A percentile compares a stretch with the other conserved stretches of the same genome.
Evolutionary conservation across 2,329 filamentous ascomycete genomes (phyloP).

Genomic region (Exophiala oligosperma): DNA sequence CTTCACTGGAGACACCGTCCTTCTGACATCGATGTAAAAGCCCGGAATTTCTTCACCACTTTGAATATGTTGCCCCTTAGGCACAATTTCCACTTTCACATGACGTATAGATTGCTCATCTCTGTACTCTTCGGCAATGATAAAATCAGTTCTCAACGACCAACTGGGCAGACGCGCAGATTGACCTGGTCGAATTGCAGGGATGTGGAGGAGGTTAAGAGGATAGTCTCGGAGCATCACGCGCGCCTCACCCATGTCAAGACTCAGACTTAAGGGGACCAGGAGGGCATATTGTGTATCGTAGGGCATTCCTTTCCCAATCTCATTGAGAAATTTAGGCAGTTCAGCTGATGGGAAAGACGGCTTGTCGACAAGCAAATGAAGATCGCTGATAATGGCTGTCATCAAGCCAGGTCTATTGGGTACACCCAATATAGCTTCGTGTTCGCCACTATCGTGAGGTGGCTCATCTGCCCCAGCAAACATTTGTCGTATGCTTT

Average conservation of each 20-base stretch:
- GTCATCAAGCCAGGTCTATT: conserved; percentile 81
- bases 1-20: conserved; percentile 93
- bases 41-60: conserved; percentile 60
- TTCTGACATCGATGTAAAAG: conserved; percentile 81
- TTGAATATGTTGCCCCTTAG: conserved; percentile 58
- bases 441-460: conserved; percentile 77
- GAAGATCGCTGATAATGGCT: conserved; percentile 77
- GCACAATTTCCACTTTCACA: conserved; percentile 81
- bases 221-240: conserved; percentile 92
- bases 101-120: conserved; percentile 76
- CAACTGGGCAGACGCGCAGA: conserved; percentile 77
- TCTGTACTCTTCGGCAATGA: conserved; percentile 90
- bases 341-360: conserved; percentile 82
- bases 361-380: conserved; percentile 85
- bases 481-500: conserved; percentile 75
- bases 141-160: conserved; percentile 85
- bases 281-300: conserved; percentile 89
- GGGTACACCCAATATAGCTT: conserved; percentile 82
- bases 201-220: conserved; percentile 85
- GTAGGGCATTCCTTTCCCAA: conserved; percentile 95
- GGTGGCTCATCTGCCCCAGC: conserved; percentile 80
- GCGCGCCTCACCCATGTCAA: conserved; percentile 87
- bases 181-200: conserved; percentile 75
- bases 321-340: conserved; percentile 78
- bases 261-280: conserved; percentile 82